Conservation (phyloP, 179 eudicot genomes). For the Silene noctiflora region DNA sequence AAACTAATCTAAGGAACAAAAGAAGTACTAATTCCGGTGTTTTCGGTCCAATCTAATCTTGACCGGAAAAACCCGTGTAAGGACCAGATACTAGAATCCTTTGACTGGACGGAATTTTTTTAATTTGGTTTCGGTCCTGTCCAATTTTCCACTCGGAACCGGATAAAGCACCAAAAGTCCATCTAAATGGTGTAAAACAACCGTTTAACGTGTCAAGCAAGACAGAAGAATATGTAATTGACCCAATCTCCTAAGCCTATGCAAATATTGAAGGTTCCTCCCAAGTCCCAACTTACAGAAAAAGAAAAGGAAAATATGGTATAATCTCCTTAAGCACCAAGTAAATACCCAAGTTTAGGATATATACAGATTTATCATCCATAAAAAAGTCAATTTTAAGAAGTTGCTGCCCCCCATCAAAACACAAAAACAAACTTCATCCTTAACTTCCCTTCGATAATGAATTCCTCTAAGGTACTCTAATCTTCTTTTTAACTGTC, state of each 20-base stretch:
- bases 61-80: too few relatives aligned
- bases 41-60: too few relatives aligned
- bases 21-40: too few relatives aligned
- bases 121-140: too few relatives aligned
- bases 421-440: background rate
- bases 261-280: background rate
- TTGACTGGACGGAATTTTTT: too few relatives aligned
- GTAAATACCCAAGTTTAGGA: background rate
- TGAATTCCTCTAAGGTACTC: background rate
- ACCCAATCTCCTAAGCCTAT: background rate
- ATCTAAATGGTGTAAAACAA: too few relatives aligned
- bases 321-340: background rate
- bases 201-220: too few relatives aligned
- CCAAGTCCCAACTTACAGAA: too few relatives aligned
- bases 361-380: background rate
- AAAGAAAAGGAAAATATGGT: background rate
- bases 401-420: background rate
- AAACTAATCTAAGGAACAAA: too few relatives aligned
- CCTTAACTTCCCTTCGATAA: background rate
- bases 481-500: background rate
- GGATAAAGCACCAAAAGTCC: too few relatives aligned
- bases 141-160: too few relatives aligned
- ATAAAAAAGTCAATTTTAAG: conserved; percentile 8
- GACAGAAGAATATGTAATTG: background rate
- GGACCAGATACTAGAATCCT: too few relatives aligned